Evolutionary conservation across 805 yeast species (phyloP), one percentile per base, ranked within the genome.

Genomic region (Ogataea pilisensis): DNA sequence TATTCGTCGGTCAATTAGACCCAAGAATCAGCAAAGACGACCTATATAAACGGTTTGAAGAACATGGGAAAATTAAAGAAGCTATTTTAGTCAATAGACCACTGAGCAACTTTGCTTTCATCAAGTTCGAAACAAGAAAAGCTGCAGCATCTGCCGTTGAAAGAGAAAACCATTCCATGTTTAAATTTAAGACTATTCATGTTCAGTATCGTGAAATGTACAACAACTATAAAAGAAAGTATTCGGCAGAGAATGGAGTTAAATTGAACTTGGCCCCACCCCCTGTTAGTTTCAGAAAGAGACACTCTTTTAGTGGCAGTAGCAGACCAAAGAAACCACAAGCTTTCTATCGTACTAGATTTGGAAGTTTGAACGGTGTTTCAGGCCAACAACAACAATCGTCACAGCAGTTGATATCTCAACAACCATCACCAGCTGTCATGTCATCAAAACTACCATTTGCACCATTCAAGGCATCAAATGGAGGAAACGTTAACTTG

Each of bases 111-210:
- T 86, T 85, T 69, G 95, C 95, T 1, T 87, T 88, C 54, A 75
- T 88, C 45, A 76, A 76, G 43, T 88, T 68, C 54, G 69, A 68
- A 27, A 68, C 72, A 9, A 89, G 82, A 51, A 72, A 73, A 18
- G 77, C 93, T 18, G 95, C 95, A 7, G 95, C 93, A 5, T 72
- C 85, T 35, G 95, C 96, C 1, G 86, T 88, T 39, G 95, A 87
- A 60, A 72, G 80, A 46, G 93, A 85, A 56, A 87, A 89, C 57
- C 95, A 87, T 62, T 72, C 95, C 2, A 74, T 81, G 59, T 78
- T 88, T 55, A 65, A 77, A 53, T 78, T 76, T 43, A 81, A 75
- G 58, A 82, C 91, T 8, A 83, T 88, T 70, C 93, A 85, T 60
- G 96, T 88, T 35, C 95, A 86, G 61, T 85, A 82, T 57, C 75